A percentile compares a stretch with the other conserved stretches of the same genome.
Conservation (phyloP, 768 basidiomycete species). For the Naematelia encephala region DNA sequence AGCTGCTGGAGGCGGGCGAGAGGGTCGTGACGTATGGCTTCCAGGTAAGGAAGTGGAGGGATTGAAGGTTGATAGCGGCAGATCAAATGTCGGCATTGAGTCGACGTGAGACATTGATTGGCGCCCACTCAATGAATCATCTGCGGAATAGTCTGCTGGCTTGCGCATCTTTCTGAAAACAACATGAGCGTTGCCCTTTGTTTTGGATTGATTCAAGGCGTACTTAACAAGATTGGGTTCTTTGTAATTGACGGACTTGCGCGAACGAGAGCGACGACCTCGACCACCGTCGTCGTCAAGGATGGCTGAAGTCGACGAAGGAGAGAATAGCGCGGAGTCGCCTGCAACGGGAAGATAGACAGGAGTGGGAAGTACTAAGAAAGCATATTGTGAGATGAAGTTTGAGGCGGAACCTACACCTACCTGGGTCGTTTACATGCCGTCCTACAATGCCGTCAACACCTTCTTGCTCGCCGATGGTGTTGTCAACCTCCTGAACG, state of each 20-base stretch:
- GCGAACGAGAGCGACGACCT: constrained; percentile 13
- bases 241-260: constrained; percentile 33
- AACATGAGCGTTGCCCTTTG: background rate
- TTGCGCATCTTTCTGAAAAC: constrained; percentile 28
- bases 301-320: background rate
- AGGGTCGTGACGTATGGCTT: background rate
- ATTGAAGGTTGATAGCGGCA: background rate
- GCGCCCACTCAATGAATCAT: background rate
- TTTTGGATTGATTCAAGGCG: background rate
- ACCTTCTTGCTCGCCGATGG: background rate
- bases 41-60: background rate
- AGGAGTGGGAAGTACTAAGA: background rate
- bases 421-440: background rate
- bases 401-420: background rate
- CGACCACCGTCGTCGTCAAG: constrained; percentile 17
- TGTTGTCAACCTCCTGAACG: background rate
- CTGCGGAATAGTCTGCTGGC: constrained; percentile 8
- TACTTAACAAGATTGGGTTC: constrained; percentile 26
- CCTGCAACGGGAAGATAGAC: background rate
- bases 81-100: background rate
- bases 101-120: background rate
- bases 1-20: background rate
- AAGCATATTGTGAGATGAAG: background rate
- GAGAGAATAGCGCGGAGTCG: background rate
- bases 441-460: background rate